Conservation (phyloP, 306 rosid species). For the Ormosia emarginata region DNA sequence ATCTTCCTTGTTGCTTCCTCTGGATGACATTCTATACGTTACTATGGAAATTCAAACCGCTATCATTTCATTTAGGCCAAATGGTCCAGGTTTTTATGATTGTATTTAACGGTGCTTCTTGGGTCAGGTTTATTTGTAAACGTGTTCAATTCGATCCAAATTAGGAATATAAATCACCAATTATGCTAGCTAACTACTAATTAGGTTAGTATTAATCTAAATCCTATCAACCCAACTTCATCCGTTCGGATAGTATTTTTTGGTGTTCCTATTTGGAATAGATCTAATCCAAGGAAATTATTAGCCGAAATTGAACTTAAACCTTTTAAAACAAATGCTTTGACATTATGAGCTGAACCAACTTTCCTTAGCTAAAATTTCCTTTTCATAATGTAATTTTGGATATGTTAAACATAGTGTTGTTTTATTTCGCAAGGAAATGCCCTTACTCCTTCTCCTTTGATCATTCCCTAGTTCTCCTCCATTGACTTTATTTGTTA, state of each 20-base stretch:
- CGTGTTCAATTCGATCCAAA: not conserved
- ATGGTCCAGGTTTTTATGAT: not conserved
- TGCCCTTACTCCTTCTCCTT: no score
- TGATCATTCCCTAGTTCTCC: no score
- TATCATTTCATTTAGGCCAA: constrained; percentile 5
- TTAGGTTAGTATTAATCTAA: not conserved
- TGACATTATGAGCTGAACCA: no score
- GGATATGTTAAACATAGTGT: no score
- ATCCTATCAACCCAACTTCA: not conserved
- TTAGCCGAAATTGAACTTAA: no score
- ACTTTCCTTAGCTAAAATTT: not conserved
- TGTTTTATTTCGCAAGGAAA: no score
- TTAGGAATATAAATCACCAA: not conserved
- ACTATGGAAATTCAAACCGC: not conserved
- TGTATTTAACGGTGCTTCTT: not conserved
- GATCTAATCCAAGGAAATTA: no score
- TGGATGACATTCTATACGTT: not conserved
- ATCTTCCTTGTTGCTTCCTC: constrained; percentile 18
- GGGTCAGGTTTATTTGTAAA: not conserved
- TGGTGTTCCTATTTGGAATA: not conserved
- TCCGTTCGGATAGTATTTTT: not conserved
- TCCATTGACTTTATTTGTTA: no score
- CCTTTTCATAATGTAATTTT: no score
- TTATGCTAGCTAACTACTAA: not conserved
- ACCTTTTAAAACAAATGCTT: no score